These are phyloP conservation scores for Rhizopogon salebrosus DNA, from an alignment of 768 basidiomycete genomes.

Conservation along the genomic window DNA sequence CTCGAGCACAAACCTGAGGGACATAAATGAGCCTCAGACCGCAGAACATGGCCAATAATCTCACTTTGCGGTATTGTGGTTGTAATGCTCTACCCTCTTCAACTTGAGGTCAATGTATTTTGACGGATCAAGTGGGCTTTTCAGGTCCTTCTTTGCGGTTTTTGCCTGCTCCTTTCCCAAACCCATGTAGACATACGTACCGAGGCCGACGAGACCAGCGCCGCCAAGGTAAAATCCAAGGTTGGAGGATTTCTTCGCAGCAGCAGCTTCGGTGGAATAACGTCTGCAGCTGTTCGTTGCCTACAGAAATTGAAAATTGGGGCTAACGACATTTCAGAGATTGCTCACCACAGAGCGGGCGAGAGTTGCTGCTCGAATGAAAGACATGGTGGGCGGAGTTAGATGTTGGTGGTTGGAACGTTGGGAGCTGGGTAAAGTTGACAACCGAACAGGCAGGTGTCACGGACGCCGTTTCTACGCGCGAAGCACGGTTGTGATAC, in stretches of 20 bases:
- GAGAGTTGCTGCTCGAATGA: conserved; percentile 33
- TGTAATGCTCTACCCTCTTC: conserved; percentile 78
- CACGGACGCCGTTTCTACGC: background rate
- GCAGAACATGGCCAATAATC: conserved; percentile 12
- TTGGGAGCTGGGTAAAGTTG: too few relatives aligned
- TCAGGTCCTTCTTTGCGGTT: conserved; percentile 38
- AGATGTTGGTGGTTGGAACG: background rate
- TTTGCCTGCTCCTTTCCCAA: conserved; percentile 25
- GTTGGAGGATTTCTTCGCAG: conserved; percentile 44
- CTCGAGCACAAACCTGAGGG: conserved; percentile 67
- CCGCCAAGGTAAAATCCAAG: conserved; percentile 44
- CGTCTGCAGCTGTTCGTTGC: conserved; percentile 33
- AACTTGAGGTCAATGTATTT: conserved; percentile 79
- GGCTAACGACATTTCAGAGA: background rate
- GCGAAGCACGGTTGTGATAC: background rate
- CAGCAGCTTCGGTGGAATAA: conserved; percentile 40
- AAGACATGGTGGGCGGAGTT: conserved; percentile 33
- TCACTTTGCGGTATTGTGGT: conserved; percentile 87
- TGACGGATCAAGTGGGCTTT: conserved; percentile 70
- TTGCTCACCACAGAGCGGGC: conserved; percentile 38
- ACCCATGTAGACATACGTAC: conserved; percentile 48
- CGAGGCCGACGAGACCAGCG: conserved; percentile 40
- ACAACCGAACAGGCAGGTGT: conserved; percentile 2
- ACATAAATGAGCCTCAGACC: background rate
- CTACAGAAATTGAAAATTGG: conserved; percentile 13